phyloP scores from a whole-genome alignment of 140 eudicot genomes.

The Stevia rebaudiana region DNA sequence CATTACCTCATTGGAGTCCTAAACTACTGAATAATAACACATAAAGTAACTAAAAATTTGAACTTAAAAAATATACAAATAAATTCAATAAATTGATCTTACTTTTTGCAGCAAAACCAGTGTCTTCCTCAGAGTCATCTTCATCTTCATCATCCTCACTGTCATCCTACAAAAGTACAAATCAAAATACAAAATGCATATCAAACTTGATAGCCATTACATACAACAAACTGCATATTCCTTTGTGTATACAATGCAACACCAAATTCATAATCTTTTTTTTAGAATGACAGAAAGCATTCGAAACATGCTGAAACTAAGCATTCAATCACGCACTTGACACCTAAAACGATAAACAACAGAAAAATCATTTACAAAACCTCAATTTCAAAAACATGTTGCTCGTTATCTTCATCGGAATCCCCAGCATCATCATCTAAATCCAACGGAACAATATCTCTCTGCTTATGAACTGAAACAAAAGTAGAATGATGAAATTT shows the following conservation, averaged over 20 bases:
- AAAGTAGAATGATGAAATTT: not conserved
- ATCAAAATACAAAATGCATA: not conserved
- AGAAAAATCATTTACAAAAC: slow-evolving; percentile 26
- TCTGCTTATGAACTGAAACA: slow-evolving; percentile 70
- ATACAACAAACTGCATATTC: no score
- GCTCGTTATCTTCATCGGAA: slow-evolving; percentile 64
- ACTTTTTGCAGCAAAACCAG: slow-evolving; percentile 78
- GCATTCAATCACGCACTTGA: slow-evolving; percentile 1
- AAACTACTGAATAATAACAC: not conserved
- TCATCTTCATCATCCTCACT: slow-evolving; percentile 41
- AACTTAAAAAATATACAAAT: not conserved
- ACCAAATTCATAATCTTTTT: no score
- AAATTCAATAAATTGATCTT: slow-evolving; percentile 18
- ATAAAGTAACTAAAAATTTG: not conserved
- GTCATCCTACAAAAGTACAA: slow-evolving; percentile 42
- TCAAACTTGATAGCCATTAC: not conserved
- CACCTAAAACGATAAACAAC: no score
- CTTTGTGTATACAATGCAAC: not conserved
- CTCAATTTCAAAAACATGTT: slow-evolving; percentile 61
- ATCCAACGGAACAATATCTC: slow-evolving; percentile 66
- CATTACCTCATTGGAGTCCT: not conserved
- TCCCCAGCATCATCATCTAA: slow-evolving; percentile 48
- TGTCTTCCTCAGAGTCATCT: slow-evolving; percentile 50
- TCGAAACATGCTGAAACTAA: not conserved
- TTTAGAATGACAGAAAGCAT: no score